phyloP scores from a whole-genome alignment of 495 filamentous ascomycete genomes.

The Umbilicaria muhlenbergii region DNA sequence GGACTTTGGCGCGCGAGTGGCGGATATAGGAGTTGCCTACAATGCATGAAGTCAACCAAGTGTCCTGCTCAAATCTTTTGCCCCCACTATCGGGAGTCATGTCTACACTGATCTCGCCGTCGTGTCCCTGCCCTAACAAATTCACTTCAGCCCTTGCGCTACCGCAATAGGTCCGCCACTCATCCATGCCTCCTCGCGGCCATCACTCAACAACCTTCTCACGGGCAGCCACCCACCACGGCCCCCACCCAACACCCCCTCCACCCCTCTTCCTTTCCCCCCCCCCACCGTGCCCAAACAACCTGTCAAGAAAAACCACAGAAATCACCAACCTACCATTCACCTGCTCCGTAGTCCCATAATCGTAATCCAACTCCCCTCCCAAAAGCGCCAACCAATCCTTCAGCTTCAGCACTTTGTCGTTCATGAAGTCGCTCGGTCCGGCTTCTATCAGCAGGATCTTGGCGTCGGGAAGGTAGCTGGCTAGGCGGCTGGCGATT shows the following conservation, averaged over 20 bases:
- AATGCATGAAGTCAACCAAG: not conserved
- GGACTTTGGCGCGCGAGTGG: slow-evolving; percentile 70
- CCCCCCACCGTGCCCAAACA: not conserved
- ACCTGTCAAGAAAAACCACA: not conserved
- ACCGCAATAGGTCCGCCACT: too few species aligned
- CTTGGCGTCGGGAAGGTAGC: slow-evolving; percentile 50
- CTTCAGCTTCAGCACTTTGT: slow-evolving; percentile 57
- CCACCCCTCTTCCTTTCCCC: slow-evolving; percentile 1
- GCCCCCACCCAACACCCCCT: slow-evolving; percentile 17
- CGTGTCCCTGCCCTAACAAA: slow-evolving; percentile 1
- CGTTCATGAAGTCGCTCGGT: slow-evolving; percentile 45
- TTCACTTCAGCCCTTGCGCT: not conserved
- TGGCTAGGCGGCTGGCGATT: slow-evolving; percentile 53
- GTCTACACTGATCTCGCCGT: not conserved
- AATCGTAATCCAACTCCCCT: slow-evolving; percentile 74
- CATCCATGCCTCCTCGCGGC: too few species aligned
- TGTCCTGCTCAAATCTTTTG: not conserved
- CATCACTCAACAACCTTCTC: too few species aligned
- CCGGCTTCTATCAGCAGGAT: slow-evolving; percentile 52
- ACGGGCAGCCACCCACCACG: slow-evolving; percentile 9
- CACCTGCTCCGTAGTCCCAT: slow-evolving; percentile 71
- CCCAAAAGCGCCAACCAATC: slow-evolving; percentile 67
- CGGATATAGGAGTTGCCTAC: slow-evolving; percentile 68
- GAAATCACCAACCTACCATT: slow-evolving; percentile 34
- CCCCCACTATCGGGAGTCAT: not conserved